Evolutionary conservation across 176 grass and related monocot genomes (phyloP).

Genomic region (Neostapfia colusana): DNA sequence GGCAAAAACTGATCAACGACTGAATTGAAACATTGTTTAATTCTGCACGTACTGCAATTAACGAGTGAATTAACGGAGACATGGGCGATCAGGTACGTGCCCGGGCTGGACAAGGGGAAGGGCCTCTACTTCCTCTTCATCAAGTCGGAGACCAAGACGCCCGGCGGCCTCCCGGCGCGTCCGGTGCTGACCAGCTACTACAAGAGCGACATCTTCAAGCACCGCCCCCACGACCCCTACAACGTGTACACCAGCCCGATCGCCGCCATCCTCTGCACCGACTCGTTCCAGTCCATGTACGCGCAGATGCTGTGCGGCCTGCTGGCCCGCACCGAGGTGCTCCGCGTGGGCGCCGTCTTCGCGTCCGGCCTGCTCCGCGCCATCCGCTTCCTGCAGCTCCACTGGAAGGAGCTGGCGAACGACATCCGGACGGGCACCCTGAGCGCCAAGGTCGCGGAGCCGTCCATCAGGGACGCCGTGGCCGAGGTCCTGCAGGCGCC

Average conservation of each 20-base stretch:
- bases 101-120: slow-evolving; percentile 83
- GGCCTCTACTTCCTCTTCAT: slow-evolving; percentile 95
- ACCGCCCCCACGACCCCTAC: slow-evolving; percentile 77
- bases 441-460: slow-evolving; percentile 49
- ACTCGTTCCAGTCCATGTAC: slow-evolving; percentile 98
- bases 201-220: slow-evolving; percentile 91
- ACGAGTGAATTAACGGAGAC: background rate
- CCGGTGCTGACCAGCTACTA: slow-evolving; percentile 98
- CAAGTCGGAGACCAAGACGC: slow-evolving; percentile 86
- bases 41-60: no score
- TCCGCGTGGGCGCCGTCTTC: slow-evolving; percentile 95
- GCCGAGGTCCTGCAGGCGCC: slow-evolving; percentile 48
- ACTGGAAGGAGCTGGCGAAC: slow-evolving; percentile 66
- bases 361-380: slow-evolving; percentile 94
- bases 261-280: slow-evolving; percentile 80
- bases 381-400: slow-evolving; percentile 83
- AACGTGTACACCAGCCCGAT: slow-evolving; percentile 91
- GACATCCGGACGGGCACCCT: slow-evolving; percentile 66
- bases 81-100: slow-evolving; percentile 56
- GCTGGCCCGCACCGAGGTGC: slow-evolving; percentile 62
- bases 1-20: background rate
- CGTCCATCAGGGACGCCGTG: slow-evolving; percentile 63
- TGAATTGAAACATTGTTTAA: background rate
- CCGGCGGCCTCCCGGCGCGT: slow-evolving; percentile 72
- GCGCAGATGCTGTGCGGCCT: slow-evolving; percentile 90